Percentiles rank a stretch among this genome's conserved stretches.
Evolutionary conservation across 2,329 filamentous ascomycete genomes (phyloP).

Genomic region (Alternaria arborescens): DNA sequence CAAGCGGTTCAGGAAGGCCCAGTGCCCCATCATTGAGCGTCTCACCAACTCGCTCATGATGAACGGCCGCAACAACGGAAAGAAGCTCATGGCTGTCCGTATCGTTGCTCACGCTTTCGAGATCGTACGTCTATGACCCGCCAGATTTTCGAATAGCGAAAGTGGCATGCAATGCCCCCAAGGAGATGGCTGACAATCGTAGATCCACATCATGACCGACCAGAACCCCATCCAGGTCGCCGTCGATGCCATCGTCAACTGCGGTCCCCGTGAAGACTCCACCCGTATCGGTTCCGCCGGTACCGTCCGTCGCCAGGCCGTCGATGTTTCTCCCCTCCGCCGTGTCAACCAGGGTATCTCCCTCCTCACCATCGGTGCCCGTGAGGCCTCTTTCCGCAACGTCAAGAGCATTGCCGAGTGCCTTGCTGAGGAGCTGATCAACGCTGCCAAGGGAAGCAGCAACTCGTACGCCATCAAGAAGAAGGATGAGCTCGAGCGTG

Average conservation of each 20-base stretch:
- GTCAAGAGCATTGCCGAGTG: constrained; percentile 99
- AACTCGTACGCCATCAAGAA: constrained; percentile 99
- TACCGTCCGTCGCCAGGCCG: constrained; percentile 99
- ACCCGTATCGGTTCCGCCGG: constrained; percentile 99
- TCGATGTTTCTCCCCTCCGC: constrained; percentile 99
- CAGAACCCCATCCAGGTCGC: constrained; percentile 99
- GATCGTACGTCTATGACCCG: constrained; percentile 76
- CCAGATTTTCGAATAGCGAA: background rate
- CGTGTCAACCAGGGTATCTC: constrained; percentile 99
- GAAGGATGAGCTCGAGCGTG: constrained; percentile 99
- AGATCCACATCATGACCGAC: constrained; percentile 99
- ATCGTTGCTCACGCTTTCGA: constrained; percentile 99
- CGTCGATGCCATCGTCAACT: constrained; percentile 99
- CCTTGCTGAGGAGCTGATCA: constrained; percentile 99
- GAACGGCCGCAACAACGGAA: constrained; percentile 99
- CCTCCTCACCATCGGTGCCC: constrained; percentile 97
- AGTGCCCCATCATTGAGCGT: constrained; percentile 99
- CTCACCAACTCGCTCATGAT: constrained; percentile 99
- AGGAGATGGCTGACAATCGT: constrained; percentile 32
- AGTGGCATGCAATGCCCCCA: constrained; percentile 1
- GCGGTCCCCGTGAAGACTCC: constrained; percentile 99
- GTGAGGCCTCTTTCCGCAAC: constrained; percentile 99
- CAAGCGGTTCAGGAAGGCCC: constrained; percentile 99
- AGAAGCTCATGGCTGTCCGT: constrained; percentile 99
- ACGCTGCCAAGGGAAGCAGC: constrained; percentile 99